These are phyloP conservation scores for Tetrapisispora namnaoensis DNA, from an alignment of 805 yeast species.

Conservation along the genomic window DNA sequence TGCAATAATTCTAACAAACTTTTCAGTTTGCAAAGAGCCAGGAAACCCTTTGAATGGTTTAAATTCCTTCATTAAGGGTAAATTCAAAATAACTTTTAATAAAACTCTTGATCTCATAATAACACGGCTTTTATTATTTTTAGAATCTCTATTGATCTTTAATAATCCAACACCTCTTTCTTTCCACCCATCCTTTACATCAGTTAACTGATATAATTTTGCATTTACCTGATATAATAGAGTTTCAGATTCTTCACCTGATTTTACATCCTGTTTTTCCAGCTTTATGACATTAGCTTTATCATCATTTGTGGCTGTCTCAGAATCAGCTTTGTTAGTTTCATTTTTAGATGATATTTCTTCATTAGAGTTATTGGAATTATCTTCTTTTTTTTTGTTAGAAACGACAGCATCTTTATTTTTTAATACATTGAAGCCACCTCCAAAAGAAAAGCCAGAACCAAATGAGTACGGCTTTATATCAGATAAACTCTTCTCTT, in stretches of 20 bases:
- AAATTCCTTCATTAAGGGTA: slow-evolving; percentile 52
- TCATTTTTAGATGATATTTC: slow-evolving; percentile 11
- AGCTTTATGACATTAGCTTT: slow-evolving; percentile 34
- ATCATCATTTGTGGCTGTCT: slow-evolving; percentile 18
- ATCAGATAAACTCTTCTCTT: not conserved
- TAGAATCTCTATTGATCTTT: slow-evolving; percentile 54
- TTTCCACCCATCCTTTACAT: slow-evolving; percentile 77
- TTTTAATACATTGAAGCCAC: slow-evolving; percentile 24
- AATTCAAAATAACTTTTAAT: slow-evolving; percentile 70
- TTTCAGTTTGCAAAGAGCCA: slow-evolving; percentile 74
- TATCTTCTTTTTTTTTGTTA: slow-evolving; percentile 7
- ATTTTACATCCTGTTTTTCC: slow-evolving; percentile 48
- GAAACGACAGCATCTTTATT: slow-evolving; percentile 6
- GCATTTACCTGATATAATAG: slow-evolving; percentile 62
- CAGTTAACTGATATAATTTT: slow-evolving; percentile 65
- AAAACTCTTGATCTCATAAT: slow-evolving; percentile 90
- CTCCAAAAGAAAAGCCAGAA: slow-evolving; percentile 36
- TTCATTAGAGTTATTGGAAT: slow-evolving; percentile 6
- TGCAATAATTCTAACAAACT: slow-evolving; percentile 67
- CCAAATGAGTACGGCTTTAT: slow-evolving; percentile 33
- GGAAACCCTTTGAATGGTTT: slow-evolving; percentile 72
- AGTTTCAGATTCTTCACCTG: slow-evolving; percentile 87
- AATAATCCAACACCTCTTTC: slow-evolving; percentile 86
- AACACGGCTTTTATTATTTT: slow-evolving; percentile 45
- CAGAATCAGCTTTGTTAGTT: slow-evolving; percentile 15